Evolutionary conservation across 805 yeast genomes (phyloP).

Genomic region (Kuraishia molischiana): DNA sequence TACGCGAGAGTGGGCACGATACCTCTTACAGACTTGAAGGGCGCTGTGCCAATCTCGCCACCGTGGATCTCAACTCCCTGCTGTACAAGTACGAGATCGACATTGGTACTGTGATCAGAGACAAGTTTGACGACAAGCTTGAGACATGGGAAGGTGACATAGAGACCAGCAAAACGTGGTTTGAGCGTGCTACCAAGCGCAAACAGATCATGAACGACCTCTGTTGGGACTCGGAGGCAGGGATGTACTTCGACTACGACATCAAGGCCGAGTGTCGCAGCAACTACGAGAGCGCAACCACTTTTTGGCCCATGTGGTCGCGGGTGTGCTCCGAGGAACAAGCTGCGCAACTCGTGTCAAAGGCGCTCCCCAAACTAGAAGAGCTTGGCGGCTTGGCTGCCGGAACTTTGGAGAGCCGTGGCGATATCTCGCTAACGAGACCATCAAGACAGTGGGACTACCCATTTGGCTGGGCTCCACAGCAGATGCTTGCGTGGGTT

Average conservation of each 20-base stretch:
- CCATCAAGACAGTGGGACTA: constrained; percentile 98
- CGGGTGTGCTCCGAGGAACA: constrained; percentile 57
- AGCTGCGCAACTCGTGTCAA: constrained; percentile 50
- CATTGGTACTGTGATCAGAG: constrained; percentile 55
- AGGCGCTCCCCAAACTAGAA: constrained; percentile 63
- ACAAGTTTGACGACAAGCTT: constrained; percentile 42
- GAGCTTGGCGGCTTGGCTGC: constrained; percentile 84
- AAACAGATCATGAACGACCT: constrained; percentile 49
- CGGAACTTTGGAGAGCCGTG: constrained; percentile 69
- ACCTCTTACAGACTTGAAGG: constrained; percentile 88
- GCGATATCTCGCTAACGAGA: constrained; percentile 54
- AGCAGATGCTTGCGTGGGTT: constrained; percentile 89
- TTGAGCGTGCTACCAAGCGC: constrained; percentile 42
- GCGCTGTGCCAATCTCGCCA: constrained; percentile 79
- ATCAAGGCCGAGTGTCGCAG: constrained; percentile 44
- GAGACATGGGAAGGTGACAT: constrained; percentile 23
- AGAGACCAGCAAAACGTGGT: constrained; percentile 54
- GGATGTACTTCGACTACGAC: constrained; percentile 80
- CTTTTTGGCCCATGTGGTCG: constrained; percentile 91
- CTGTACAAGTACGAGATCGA: constrained; percentile 86
- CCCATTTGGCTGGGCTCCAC: constrained; percentile 99
- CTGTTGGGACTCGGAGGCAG: constrained; percentile 75
- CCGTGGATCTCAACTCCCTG: constrained; percentile 80
- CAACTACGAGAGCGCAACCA: constrained; percentile 75
- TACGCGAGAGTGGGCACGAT: constrained; percentile 95